Evolutionary conservation across 2,329 filamentous ascomycete genomes (phyloP).

Genomic region (Dactylonectria estremocensis): DNA sequence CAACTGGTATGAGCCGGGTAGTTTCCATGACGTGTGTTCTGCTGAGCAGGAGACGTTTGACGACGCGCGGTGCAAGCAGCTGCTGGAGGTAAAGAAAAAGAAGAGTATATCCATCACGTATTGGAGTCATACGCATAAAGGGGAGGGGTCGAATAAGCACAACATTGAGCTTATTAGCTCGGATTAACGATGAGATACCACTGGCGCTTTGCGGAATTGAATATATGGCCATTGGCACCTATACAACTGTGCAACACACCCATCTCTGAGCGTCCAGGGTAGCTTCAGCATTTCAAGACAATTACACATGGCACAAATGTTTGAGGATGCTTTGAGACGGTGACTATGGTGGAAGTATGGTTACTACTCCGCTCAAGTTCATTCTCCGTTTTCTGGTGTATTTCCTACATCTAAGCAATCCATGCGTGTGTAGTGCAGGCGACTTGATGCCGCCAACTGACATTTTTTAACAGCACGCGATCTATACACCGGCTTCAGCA

Average conservation of each 20-base stretch:
- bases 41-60: constrained; percentile 37
- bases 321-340: too few relatives aligned
- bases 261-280: neutral
- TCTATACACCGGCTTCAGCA: too few relatives aligned
- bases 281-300: neutral
- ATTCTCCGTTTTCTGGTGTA: neutral
- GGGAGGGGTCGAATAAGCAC: constrained; percentile 3
- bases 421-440: neutral
- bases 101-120: constrained; percentile 48
- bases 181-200: neutral
- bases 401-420: neutral
- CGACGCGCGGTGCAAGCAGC: constrained; percentile 39
- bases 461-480: too few relatives aligned
- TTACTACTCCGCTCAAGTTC: neutral
- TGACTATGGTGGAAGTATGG: too few relatives aligned
- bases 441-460: neutral
- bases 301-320: too few relatives aligned
- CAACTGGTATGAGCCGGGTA: constrained; percentile 42
- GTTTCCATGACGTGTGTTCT: constrained; percentile 37
- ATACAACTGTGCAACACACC: too few relatives aligned
- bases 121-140: constrained; percentile 47
- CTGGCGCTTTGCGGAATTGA: neutral
- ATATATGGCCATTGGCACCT: neutral
- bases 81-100: constrained; percentile 35
- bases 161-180: neutral